phyloP scores from a whole-genome alignment of 805 yeast species.

The Kregervanrija fluxuum region DNA sequence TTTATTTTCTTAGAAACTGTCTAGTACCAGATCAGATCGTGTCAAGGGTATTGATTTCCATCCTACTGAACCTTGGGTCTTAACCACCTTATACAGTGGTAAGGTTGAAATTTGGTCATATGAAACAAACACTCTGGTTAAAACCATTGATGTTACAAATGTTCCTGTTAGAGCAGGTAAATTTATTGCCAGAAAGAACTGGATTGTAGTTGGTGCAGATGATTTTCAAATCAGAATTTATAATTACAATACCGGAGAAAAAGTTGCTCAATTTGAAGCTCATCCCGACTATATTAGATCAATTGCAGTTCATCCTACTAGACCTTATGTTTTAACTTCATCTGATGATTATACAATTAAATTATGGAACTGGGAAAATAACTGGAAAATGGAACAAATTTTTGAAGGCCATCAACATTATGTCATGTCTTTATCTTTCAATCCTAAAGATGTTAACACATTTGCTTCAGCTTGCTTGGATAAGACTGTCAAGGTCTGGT shows the following conservation, averaged over 20 bases:
- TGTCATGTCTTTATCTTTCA: conserved; percentile 89
- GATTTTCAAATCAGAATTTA: conserved; percentile 91
- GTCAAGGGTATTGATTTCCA: conserved; percentile 98
- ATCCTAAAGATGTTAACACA: conserved; percentile 95
- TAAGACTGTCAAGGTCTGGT: conserved; percentile 95
- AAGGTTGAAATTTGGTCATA: conserved; percentile 90
- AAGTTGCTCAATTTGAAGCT: conserved; percentile 91
- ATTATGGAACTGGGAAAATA: conserved; percentile 96
- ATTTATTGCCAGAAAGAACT: conserved; percentile 91
- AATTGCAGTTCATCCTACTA: conserved; percentile 89
- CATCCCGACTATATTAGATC: conserved; percentile 96
- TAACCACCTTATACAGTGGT: conserved; percentile 87
- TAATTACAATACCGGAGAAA: conserved; percentile 94
- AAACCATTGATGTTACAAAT: conserved; percentile 90
- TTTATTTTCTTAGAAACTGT: conserved; percentile 50
- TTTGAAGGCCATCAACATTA: conserved; percentile 96
- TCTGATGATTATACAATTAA: conserved; percentile 89
- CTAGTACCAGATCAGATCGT: conserved; percentile 89
- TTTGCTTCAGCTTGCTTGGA: conserved; percentile 97
- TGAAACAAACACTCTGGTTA: conserved; percentile 76
- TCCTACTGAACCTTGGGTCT: conserved; percentile 95
- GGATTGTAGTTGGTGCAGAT: conserved; percentile 95
- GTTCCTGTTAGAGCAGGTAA: conserved; percentile 94
- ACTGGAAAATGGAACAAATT: conserved; percentile 83
- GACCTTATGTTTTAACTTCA: conserved; percentile 81